Conservation (phyloP, 2,329 filamentous ascomycete species). For the Trichophyton simii region DNA sequence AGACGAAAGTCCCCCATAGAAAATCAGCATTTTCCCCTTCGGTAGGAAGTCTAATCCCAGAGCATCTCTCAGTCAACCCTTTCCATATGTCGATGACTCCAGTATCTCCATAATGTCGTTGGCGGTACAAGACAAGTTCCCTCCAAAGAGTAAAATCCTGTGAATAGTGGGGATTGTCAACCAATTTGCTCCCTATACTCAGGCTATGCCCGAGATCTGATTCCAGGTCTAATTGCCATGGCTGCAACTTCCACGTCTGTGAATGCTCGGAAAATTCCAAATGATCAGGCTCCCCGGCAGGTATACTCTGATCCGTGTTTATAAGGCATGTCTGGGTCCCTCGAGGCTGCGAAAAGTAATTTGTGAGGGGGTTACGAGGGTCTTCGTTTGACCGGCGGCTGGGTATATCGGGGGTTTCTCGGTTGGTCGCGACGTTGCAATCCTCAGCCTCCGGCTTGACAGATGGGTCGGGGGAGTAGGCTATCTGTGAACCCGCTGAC, state of each 20-base stretch:
- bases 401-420: background rate
- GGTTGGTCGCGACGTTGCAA: background rate
- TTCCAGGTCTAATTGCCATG: constrained; percentile 29
- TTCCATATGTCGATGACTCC: constrained; percentile 33
- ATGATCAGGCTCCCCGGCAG: background rate
- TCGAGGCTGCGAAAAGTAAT: background rate
- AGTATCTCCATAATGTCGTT: constrained; percentile 31
- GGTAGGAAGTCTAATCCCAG: constrained; percentile 25
- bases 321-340: background rate
- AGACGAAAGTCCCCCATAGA: constrained; percentile 32
- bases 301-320: background rate
- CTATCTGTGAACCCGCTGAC: background rate
- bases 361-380: background rate
- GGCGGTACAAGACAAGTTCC: constrained; percentile 32
- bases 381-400: background rate
- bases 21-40: constrained; percentile 26
- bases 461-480: background rate
- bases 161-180: constrained; percentile 23
- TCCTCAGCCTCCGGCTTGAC: background rate
- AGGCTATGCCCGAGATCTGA: constrained; percentile 29
- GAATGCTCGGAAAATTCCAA: background rate
- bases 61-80: constrained; percentile 23
- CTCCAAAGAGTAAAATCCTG: constrained; percentile 34
- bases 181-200: constrained; percentile 26
- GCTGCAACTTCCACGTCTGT: constrained; percentile 11